Base-by-base conservation (phyloP, 2,329 filamentous ascomycete genomes). In the Microdochium paspali region DNA sequence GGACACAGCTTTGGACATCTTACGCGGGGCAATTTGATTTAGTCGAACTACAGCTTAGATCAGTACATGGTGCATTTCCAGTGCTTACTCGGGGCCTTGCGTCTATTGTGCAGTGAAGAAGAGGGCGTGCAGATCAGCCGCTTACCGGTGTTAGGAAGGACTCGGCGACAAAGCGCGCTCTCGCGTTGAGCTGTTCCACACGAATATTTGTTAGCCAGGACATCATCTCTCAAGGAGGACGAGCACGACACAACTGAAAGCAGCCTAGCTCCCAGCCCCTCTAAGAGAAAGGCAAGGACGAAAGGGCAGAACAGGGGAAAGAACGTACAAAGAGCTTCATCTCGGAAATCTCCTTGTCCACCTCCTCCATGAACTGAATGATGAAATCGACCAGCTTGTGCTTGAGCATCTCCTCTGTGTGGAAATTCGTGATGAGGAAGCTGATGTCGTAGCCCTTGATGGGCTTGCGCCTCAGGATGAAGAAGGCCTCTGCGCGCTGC, bases 321-420 rank as follows among this genome's bases (percentile, higher is more conserved):
- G 26, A 40, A 74, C 88, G 57, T 79, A 96, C 91, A 69, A 98
- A 98, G 60, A 98, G 85, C 79, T 98, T 98, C 93, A 98, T 97
- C 72, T 98, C 94, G 3, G 93, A 97, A 51, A 98, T 98, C 69
- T 98, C 93, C 76, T 98, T 98, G 68, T 98, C 94, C 4, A 98
- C 94, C 66, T 98, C 93, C 68, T 98, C 91, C 91, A 98, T 97
- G 62, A 98, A 98, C 62, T 97, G 85, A 55, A 98, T 96, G 57
- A 98, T 95, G 62, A 98, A 98, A 66, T 98, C 93, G 28, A 98
- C 94, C 57, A 98, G 77, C 74, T 98, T 97, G 66, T 98, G 91
- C 76, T 97, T 97, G 64, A 97, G 68, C 90, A 98, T 95, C 65
- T 94, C 87, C 68, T 97, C 93, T 4, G 93, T 97, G 61, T 98